Percentiles rank a stretch among this genome's conserved stretches.
These are phyloP conservation scores for Cylindrotheca closterium DNA, from an alignment of 108 stramenopile species.

Conservation along the genomic window DNA sequence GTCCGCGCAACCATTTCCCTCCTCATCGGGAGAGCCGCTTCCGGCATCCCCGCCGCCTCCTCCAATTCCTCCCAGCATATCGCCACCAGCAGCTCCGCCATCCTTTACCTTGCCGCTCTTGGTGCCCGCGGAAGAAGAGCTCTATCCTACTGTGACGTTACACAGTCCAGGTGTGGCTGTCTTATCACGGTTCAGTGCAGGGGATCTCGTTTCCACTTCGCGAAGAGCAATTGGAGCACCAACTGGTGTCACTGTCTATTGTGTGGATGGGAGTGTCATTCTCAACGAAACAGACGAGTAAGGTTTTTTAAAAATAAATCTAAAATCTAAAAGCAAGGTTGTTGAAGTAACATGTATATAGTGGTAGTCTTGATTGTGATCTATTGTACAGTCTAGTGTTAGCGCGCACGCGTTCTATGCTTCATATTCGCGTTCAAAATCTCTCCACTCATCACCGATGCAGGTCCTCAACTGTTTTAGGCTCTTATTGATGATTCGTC, in stretches of 20 bases:
- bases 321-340: too few relatives aligned
- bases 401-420: neutral
- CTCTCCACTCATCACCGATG: constrained; percentile 65
- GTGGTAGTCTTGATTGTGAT: neutral
- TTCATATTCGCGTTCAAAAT: constrained; percentile 54
- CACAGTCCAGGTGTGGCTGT: constrained; percentile 87
- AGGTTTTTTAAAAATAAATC: too few relatives aligned
- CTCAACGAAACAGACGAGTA: constrained; percentile 31
- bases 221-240: constrained; percentile 83
- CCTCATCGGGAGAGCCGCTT: neutral
- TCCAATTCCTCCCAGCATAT: neutral
- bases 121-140: constrained; percentile 85
- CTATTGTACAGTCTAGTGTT: neutral
- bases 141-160: constrained; percentile 91
- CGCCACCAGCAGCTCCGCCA: constrained; percentile 7
- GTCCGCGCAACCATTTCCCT: constrained; percentile 9
- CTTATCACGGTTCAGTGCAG: constrained; percentile 77
- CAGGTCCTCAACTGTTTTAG: constrained; percentile 56
- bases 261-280: constrained; percentile 91
- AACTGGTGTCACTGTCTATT: constrained; percentile 72
- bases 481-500: constrained; percentile 67
- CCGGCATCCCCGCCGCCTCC: constrained; percentile 13
- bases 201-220: constrained; percentile 76
- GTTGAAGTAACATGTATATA: too few relatives aligned
- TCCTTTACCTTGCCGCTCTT: constrained; percentile 58